phyloP scores from a whole-genome alignment of 805 yeast genomes.

The Metschnikowia arizonensis region DNA sequence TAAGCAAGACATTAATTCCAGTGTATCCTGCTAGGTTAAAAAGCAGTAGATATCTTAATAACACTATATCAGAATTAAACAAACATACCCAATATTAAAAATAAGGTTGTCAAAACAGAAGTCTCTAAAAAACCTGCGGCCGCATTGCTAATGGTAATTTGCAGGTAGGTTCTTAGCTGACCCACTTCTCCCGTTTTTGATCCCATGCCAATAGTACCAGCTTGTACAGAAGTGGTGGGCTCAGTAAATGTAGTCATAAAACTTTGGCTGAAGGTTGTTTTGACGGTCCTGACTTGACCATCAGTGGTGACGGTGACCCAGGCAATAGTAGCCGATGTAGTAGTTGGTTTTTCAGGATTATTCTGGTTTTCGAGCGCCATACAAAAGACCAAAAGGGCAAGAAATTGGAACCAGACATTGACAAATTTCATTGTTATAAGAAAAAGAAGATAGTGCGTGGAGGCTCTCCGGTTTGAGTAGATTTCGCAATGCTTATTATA shows the following conservation, averaged over 20 bases:
- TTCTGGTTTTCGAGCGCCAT: slow-evolving; percentile 10
- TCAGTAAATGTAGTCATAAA: slow-evolving; percentile 23
- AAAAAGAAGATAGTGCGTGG: neutral
- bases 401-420: slow-evolving; percentile 4
- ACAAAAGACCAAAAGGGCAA: slow-evolving; percentile 10
- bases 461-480: neutral
- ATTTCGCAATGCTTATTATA: neutral
- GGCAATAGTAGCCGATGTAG: slow-evolving; percentile 27
- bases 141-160: slow-evolving; percentile 22
- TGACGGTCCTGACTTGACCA: slow-evolving; percentile 27
- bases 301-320: slow-evolving; percentile 33
- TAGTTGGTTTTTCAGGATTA: slow-evolving; percentile 9
- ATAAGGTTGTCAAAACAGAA: slow-evolving; percentile 16
- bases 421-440: slow-evolving; percentile 10
- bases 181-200: slow-evolving; percentile 27
- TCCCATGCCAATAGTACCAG: slow-evolving; percentile 34
- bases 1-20: too few species aligned
- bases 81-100: slow-evolving; percentile 9
- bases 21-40: too few species aligned
- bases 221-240: slow-evolving; percentile 18
- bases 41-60: neutral
- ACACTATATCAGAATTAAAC: slow-evolving; percentile 1
- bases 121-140: slow-evolving; percentile 12
- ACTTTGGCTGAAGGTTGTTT: slow-evolving; percentile 23
- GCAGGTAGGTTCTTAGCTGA: slow-evolving; percentile 26